phyloP scores from a whole-genome alignment of 2,329 filamentous ascomycete species.

The Diaporthe eres region DNA sequence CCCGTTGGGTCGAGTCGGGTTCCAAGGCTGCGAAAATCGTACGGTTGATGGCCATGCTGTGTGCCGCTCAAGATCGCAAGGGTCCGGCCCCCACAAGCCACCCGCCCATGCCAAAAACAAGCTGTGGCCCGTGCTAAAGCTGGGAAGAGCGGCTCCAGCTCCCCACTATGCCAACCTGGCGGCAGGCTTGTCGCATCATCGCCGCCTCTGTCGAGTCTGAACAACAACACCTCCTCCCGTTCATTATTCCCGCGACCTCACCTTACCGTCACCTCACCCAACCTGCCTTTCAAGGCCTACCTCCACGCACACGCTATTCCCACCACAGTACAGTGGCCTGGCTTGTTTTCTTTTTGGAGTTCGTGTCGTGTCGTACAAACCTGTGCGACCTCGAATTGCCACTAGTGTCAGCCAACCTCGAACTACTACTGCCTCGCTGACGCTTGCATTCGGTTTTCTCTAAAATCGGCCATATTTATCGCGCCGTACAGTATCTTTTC shows the following conservation, averaged over 20 bases:
- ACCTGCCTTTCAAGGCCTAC: constrained; percentile 14
- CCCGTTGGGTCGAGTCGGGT: no score
- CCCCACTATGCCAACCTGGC: constrained; percentile 31
- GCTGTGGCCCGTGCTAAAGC: constrained; percentile 22
- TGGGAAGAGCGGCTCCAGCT: constrained; percentile 11
- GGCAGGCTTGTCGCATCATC: constrained; percentile 37
- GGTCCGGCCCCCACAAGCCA: constrained; percentile 18
- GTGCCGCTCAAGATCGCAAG: background rate
- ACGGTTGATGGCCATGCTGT: background rate
- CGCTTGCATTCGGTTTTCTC: constrained; percentile 37
- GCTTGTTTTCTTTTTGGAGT: background rate
- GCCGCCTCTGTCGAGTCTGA: constrained; percentile 1
- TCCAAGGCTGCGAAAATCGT: background rate
- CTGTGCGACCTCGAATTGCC: constrained; percentile 34
- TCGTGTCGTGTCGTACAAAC: constrained; percentile 12
- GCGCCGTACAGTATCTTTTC: constrained; percentile 32
- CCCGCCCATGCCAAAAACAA: constrained; percentile 13
- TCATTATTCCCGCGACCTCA: constrained; percentile 13
- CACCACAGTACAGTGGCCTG: background rate
- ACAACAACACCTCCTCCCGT: constrained; percentile 23
- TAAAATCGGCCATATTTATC: constrained; percentile 40
- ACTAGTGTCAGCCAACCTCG: constrained; percentile 27
- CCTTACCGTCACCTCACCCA: constrained; percentile 3
- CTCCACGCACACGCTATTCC: background rate
- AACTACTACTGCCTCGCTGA: constrained; percentile 11